phyloP scores from a whole-genome alignment of 768 basidiomycete species.

The Macrolepiota fuliginosa region DNA sequence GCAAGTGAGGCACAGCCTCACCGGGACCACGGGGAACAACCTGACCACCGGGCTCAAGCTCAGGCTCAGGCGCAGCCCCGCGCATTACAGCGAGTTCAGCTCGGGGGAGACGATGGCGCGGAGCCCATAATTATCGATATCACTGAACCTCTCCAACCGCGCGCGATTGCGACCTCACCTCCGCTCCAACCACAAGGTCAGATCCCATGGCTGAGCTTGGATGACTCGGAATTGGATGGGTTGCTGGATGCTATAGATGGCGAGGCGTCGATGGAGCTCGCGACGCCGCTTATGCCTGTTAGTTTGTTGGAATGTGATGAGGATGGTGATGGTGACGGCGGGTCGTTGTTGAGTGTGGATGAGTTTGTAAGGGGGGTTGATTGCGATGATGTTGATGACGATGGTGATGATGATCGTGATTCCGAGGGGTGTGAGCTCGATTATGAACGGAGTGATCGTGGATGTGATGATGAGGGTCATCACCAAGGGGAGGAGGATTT shows the following conservation, averaged over 20 bases:
- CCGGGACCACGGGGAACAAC: background rate
- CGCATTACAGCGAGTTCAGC: too few relatives aligned
- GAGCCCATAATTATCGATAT: too few relatives aligned
- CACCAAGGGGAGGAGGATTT: too few relatives aligned
- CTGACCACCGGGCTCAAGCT: background rate
- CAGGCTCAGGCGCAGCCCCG: too few relatives aligned
- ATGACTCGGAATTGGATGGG: conserved; percentile 11
- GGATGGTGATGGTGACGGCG: background rate
- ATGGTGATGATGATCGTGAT: background rate
- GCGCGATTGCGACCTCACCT: background rate
- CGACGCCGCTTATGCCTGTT: conserved; percentile 44
- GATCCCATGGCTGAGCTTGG: background rate
- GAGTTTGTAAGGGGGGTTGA: background rate
- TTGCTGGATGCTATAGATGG: conserved; percentile 32
- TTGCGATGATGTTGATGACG: background rate
- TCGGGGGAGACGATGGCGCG: too few relatives aligned
- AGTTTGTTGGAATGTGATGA: conserved; percentile 2
- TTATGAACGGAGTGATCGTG: too few relatives aligned
- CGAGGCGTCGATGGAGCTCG: conserved; percentile 51
- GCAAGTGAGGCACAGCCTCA: background rate
- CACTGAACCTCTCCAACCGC: background rate
- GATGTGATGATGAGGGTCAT: too few relatives aligned
- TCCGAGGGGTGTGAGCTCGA: too few relatives aligned
- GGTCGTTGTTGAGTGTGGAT: background rate
- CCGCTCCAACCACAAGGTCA: background rate